Evolutionary conservation across 1,139 yeast genomes (phyloP).

Genomic region (Scheffersomyces segobiensis): DNA sequence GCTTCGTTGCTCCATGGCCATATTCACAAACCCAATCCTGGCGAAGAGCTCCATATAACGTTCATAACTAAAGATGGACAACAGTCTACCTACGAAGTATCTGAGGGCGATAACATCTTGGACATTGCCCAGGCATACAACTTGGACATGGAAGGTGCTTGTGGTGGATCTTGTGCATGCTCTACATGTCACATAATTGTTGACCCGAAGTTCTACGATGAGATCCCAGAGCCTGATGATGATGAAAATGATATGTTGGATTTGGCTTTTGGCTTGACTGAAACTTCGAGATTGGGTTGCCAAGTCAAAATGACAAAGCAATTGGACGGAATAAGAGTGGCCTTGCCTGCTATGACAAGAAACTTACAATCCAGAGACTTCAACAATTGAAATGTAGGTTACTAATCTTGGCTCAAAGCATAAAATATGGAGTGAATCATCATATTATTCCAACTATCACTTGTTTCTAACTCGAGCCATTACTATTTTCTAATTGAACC

Average conservation of each 20-base stretch:
- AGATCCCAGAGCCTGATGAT: constrained; percentile 91
- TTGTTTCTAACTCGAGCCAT: neutral
- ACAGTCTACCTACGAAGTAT: constrained; percentile 78
- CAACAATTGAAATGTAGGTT: neutral
- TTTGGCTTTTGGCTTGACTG: constrained; percentile 94
- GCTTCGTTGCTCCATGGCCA: constrained; percentile 64
- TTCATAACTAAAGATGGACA: constrained; percentile 91
- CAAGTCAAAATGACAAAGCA: constrained; percentile 88
- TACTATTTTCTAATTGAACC: too few relatives aligned
- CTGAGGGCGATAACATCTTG: constrained; percentile 87
- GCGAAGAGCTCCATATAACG: constrained; percentile 88
- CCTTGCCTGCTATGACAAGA: constrained; percentile 96
- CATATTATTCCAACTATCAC: neutral
- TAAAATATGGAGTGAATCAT: neutral
- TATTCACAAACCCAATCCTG: constrained; percentile 84
- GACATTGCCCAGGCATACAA: constrained; percentile 95
- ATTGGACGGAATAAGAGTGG: constrained; percentile 91
- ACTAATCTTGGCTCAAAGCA: neutral
- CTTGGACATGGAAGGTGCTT: constrained; percentile 97
- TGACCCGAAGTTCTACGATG: constrained; percentile 91
- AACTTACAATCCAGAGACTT: constrained; percentile 83
- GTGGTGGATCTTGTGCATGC: constrained; percentile 99
- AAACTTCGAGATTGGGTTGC: constrained; percentile 94
- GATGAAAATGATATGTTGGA: constrained; percentile 99
- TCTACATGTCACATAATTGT: constrained; percentile 96